Conservation (phyloP, 768 basidiomycete genomes). For the Xanthoconium stramineum region DNA sequence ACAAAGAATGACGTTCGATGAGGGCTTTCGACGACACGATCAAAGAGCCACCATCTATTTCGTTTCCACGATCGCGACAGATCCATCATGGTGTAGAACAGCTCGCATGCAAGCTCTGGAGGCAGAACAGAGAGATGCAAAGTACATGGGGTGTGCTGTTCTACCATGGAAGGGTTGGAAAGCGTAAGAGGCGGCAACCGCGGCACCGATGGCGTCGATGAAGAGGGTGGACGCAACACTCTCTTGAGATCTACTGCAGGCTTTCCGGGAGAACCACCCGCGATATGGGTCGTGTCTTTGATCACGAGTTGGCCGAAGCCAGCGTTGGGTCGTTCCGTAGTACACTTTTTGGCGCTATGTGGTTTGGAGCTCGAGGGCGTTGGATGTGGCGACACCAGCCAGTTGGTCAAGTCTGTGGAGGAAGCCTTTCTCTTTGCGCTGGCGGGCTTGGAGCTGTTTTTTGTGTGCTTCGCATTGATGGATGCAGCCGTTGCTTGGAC, state of each 20-base stretch:
- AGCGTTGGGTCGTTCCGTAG: slow-evolving; percentile 1
- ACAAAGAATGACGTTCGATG: slow-evolving; percentile 80
- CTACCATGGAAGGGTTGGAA: slow-evolving; percentile 58
- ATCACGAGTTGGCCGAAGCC: background rate
- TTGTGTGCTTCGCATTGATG: slow-evolving; percentile 30
- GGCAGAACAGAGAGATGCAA: slow-evolving; percentile 68
- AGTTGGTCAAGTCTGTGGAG: slow-evolving; percentile 44
- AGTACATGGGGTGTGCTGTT: slow-evolving; percentile 72
- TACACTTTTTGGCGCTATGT: slow-evolving; percentile 19
- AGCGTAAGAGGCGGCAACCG: slow-evolving; percentile 62
- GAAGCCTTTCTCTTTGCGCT: slow-evolving; percentile 48
- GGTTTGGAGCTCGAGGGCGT: slow-evolving; percentile 18
- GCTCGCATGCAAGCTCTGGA: slow-evolving; percentile 66
- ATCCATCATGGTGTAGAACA: slow-evolving; percentile 72
- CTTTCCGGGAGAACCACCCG: slow-evolving; percentile 26
- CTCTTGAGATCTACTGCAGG: slow-evolving; percentile 48
- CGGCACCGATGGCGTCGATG: slow-evolving; percentile 29
- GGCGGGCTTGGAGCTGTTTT: slow-evolving; percentile 13
- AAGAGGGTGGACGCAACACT: slow-evolving; percentile 50
- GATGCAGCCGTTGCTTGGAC: slow-evolving; percentile 46
- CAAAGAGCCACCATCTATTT: slow-evolving; percentile 85
- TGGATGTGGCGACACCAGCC: slow-evolving; percentile 41
- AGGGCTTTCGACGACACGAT: slow-evolving; percentile 78
- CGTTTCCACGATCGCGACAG: slow-evolving; percentile 60
- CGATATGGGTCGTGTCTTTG: slow-evolving; percentile 16